Conservation (phyloP, 441 rosid species). For the Erysimum cheiri region DNA sequence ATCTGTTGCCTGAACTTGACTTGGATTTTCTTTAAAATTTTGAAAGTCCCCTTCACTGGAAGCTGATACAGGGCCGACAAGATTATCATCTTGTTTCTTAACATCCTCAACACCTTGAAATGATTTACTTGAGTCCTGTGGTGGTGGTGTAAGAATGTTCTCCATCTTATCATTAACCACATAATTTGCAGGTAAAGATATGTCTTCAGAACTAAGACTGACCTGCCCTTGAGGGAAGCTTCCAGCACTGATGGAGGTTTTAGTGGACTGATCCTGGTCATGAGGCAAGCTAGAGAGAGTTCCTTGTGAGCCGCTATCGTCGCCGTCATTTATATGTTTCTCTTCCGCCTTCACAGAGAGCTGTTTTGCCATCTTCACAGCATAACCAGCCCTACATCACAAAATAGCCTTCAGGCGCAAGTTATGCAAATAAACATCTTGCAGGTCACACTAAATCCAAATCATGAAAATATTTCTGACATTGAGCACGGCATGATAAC, state of each 20-base stretch:
- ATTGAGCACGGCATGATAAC: slow-evolving; percentile 23
- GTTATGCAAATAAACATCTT: slow-evolving; percentile 24
- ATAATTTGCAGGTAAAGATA: slow-evolving; percentile 53
- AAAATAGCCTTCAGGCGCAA: slow-evolving; percentile 27
- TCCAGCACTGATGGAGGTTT: slow-evolving; percentile 87
- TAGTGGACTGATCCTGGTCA: slow-evolving; percentile 85
- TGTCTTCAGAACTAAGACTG: slow-evolving; percentile 93
- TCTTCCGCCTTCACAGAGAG: slow-evolving; percentile 83
- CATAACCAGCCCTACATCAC: slow-evolving; percentile 86
- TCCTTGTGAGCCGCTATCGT: slow-evolving; percentile 88
- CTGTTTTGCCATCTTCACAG: slow-evolving; percentile 88
- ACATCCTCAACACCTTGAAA: slow-evolving; percentile 56
- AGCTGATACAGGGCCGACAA: slow-evolving; percentile 61
- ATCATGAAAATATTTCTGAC: slow-evolving; percentile 27
- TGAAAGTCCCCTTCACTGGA: slow-evolving; percentile 59
- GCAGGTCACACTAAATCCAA: slow-evolving; percentile 31
- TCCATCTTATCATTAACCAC: slow-evolving; percentile 59
- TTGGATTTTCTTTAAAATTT: slow-evolving; percentile 50
- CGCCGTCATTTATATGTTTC: slow-evolving; percentile 80
- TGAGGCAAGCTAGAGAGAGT: slow-evolving; percentile 86
- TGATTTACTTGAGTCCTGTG: slow-evolving; percentile 60
- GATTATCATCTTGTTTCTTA: slow-evolving; percentile 56
- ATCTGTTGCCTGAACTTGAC: slow-evolving; percentile 60
- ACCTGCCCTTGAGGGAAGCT: slow-evolving; percentile 93
- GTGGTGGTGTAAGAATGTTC: slow-evolving; percentile 48